Evolutionary conservation across 805 yeast genomes (phyloP).

Genomic region (Wickerhamomyces bovis): DNA sequence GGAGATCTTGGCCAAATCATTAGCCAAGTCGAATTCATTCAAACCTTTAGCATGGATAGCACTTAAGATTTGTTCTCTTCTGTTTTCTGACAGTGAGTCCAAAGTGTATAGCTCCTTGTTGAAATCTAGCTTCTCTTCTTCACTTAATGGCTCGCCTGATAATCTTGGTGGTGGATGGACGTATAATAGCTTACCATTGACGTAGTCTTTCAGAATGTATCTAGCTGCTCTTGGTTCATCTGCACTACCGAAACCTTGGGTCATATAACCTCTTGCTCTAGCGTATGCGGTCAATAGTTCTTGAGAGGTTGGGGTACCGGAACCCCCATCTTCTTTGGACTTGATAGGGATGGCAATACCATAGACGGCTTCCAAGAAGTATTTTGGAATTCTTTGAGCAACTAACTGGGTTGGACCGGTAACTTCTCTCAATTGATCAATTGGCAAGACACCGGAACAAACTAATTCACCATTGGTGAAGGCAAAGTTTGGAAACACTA

Average conservation of each 20-base stretch:
- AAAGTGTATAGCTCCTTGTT: constrained; percentile 71
- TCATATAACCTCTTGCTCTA: constrained; percentile 94
- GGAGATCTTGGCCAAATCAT: constrained; percentile 65
- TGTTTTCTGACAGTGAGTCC: constrained; percentile 58
- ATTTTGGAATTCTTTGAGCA: constrained; percentile 84
- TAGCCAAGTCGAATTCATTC: constrained; percentile 56
- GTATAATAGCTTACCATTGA: constrained; percentile 80
- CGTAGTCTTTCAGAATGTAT: constrained; percentile 88
- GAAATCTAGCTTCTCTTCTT: constrained; percentile 55
- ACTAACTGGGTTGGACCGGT: constrained; percentile 85
- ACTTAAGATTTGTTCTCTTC: constrained; percentile 61
- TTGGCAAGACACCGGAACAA: constrained; percentile 97
- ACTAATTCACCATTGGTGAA: constrained; percentile 94
- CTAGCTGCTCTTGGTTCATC: constrained; percentile 95
- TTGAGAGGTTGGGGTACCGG: constrained; percentile 82
- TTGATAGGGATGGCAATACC: constrained; percentile 83
- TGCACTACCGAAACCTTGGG: constrained; percentile 95
- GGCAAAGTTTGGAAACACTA: constrained; percentile 97
- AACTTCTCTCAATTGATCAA: constrained; percentile 90
- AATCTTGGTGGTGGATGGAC: constrained; percentile 83
- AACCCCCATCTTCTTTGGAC: constrained; percentile 81
- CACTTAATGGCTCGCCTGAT: constrained; percentile 32
- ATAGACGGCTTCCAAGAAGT: constrained; percentile 81
- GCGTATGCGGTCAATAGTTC: constrained; percentile 91
- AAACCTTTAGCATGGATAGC: constrained; percentile 58